Evolutionary conservation across 2,329 filamentous ascomycete genomes (phyloP).

Genomic region (Pseudomassariella vexata): DNA sequence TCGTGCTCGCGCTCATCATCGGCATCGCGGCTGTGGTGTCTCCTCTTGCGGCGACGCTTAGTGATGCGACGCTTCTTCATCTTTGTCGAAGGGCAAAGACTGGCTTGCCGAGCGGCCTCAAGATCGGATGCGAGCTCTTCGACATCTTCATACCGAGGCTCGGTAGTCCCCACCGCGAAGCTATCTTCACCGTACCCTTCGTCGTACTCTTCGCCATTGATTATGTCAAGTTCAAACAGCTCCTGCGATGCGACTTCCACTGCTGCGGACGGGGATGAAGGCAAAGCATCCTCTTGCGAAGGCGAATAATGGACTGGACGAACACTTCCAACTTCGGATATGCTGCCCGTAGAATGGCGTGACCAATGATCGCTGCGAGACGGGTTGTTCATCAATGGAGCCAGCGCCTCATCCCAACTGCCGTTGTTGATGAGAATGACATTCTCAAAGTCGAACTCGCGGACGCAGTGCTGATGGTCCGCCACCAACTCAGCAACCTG

Average conservation of each 20-base stretch:
- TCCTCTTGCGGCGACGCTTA: constrained; percentile 26
- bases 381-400: constrained; percentile 53
- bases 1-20: constrained; percentile 12
- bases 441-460: constrained; percentile 76
- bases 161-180: too few species aligned
- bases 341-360: constrained; percentile 29
- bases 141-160: constrained; percentile 21
- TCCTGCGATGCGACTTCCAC: constrained; percentile 47
- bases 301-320: constrained; percentile 13
- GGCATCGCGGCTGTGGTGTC: constrained; percentile 18
- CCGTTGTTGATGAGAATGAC: constrained; percentile 62
- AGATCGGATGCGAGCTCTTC: constrained; percentile 25
- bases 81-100: constrained; percentile 23
- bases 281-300: constrained; percentile 4
- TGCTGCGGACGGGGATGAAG: constrained; percentile 38
- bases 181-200: constrained; percentile 25
- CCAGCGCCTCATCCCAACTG: constrained; percentile 78
- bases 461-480: constrained; percentile 60
- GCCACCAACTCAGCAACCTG: constrained; percentile 67
- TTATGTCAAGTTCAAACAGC: constrained; percentile 34
- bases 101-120: constrained; percentile 25
- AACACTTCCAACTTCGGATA: constrained; percentile 22
- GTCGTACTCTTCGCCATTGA: constrained; percentile 26
- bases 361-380: constrained; percentile 38
- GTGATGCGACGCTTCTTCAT: constrained; percentile 28